Percentiles rank a stretch among this genome's conserved stretches.
Conservation (phyloP, 768 basidiomycete species). For the Russula sp. region DNA sequence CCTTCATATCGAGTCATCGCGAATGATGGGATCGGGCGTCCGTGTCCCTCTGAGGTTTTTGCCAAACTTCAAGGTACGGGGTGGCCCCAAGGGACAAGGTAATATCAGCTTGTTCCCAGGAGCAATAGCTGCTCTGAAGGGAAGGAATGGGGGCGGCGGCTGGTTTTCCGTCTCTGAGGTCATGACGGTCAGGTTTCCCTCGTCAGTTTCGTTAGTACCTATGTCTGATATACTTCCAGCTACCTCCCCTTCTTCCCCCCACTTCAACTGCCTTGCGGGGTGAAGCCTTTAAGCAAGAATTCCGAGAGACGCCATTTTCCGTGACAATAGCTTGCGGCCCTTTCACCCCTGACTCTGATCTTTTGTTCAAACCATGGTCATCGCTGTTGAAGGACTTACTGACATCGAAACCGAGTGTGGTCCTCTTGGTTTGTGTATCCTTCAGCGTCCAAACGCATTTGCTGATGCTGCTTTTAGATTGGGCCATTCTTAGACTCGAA, state of each 20-base stretch:
- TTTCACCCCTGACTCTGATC: constrained; percentile 71
- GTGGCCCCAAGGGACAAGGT: constrained; percentile 50
- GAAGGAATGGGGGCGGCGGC: constrained; percentile 85
- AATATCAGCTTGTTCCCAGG: constrained; percentile 83
- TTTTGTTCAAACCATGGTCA: constrained; percentile 66
- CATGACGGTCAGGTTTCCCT: constrained; percentile 50
- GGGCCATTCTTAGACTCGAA: constrained; percentile 85
- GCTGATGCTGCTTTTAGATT: constrained; percentile 40
- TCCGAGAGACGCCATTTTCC: constrained; percentile 44
- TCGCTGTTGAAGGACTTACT: constrained; percentile 56
- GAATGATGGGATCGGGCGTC: constrained; percentile 62
- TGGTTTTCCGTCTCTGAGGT: constrained; percentile 82
- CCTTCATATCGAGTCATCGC: constrained; percentile 76
- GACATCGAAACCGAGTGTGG: constrained; percentile 58
- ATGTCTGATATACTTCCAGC: constrained; percentile 32
- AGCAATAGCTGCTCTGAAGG: constrained; percentile 76
- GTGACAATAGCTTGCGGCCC: constrained; percentile 80
- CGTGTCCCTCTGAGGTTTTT: constrained; percentile 69
- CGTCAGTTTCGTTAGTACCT: not conserved
- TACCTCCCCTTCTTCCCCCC: constrained; percentile 48
- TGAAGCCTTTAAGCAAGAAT: constrained; percentile 31
- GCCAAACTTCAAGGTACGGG: constrained; percentile 55
- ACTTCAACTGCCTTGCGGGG: constrained; percentile 34
- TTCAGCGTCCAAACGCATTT: not conserved
- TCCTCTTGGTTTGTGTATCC: constrained; percentile 59